Conservation (phyloP, 305 asterid species). For the Fraxinus latifolia region DNA sequence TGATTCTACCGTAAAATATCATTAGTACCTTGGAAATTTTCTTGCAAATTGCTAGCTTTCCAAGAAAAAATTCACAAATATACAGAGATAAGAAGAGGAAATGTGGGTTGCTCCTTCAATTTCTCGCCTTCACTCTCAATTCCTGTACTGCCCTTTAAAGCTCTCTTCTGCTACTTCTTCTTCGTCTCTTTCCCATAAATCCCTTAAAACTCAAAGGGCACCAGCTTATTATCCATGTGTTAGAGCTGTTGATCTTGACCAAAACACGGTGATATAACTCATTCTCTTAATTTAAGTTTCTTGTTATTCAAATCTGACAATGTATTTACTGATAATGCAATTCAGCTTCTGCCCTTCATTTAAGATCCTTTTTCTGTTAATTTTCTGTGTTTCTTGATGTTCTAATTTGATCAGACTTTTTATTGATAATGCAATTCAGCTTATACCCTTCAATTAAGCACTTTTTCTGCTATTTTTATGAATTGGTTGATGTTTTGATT, state of each 20-base stretch:
- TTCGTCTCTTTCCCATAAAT: slow-evolving; percentile 33
- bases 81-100: slow-evolving; percentile 16
- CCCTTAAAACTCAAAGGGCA: slow-evolving; percentile 32
- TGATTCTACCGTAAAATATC: not conserved
- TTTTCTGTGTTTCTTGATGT: not conserved
- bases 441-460: not conserved
- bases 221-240: slow-evolving; percentile 62
- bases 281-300: not conserved
- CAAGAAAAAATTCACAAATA: not conserved
- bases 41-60: not conserved
- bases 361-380: not conserved
- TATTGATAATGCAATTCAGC: not conserved
- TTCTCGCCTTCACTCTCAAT: slow-evolving; percentile 56
- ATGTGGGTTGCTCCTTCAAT: slow-evolving; percentile 52
- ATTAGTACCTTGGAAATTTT: not conserved
- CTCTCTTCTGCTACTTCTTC: slow-evolving; percentile 25
- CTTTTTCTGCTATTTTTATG: no score
- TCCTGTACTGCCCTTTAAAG: slow-evolving; percentile 51
- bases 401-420: not conserved
- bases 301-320: not conserved
- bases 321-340: not conserved
- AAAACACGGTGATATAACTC: slow-evolving; percentile 53
- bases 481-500: no score
- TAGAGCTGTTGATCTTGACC: slow-evolving; percentile 82
- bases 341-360: not conserved